Conservation (phyloP, 805 yeast species). For the Barnettozyma botsteinii region DNA sequence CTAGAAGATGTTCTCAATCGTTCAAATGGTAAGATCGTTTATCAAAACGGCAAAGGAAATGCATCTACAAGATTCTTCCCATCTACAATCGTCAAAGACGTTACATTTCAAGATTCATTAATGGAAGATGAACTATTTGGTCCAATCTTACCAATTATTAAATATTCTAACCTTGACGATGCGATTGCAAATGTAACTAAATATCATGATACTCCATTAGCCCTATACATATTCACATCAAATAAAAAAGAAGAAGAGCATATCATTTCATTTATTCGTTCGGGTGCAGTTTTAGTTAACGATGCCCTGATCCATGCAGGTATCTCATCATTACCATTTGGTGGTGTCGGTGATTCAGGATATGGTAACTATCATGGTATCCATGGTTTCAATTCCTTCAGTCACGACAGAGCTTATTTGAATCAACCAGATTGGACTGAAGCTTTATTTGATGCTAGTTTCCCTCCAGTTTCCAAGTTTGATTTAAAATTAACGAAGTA, state of each 20-base stretch:
- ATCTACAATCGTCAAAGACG: slow-evolving; percentile 69
- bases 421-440: slow-evolving; percentile 66
- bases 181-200: slow-evolving; percentile 39
- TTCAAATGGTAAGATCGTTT: slow-evolving; percentile 41
- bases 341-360: slow-evolving; percentile 87
- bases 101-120: slow-evolving; percentile 57
- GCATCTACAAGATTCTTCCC: slow-evolving; percentile 44
- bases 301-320: slow-evolving; percentile 72
- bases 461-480: slow-evolving; percentile 49
- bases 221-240: slow-evolving; percentile 62
- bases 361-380: slow-evolving; percentile 78
- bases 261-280: slow-evolving; percentile 50
- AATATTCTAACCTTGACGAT: slow-evolving; percentile 40
- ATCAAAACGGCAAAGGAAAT: slow-evolving; percentile 32
- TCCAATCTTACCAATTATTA: slow-evolving; percentile 74
- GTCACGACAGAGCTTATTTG: slow-evolving; percentile 66
- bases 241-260: slow-evolving; percentile 41
- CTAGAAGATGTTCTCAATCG: slow-evolving; percentile 36
- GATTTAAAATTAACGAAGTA: slow-evolving; percentile 28
- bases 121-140: slow-evolving; percentile 82
- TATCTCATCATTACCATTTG: slow-evolving; percentile 70
- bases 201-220: slow-evolving; percentile 72
- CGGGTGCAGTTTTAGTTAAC: slow-evolving; percentile 68
- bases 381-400: slow-evolving; percentile 50
- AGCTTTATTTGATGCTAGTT: slow-evolving; percentile 48